Evolutionary conservation across 2,329 filamentous ascomycete species (phyloP).

Genomic region (Alternaria gaisen): DNA sequence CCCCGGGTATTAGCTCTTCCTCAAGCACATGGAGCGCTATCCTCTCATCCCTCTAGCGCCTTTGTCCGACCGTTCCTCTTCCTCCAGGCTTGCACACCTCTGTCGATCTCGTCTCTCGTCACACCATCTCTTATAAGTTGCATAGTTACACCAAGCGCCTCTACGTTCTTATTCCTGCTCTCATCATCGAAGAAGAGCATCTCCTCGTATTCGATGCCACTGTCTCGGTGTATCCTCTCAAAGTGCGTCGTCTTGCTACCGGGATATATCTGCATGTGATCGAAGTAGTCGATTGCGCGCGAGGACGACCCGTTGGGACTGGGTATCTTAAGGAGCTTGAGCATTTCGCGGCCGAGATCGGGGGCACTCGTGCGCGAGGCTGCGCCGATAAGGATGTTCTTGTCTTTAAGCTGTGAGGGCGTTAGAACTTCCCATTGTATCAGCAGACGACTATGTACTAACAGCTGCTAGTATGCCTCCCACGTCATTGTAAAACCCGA

Average conservation of each 20-base stretch:
- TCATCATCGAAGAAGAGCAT: conserved; percentile 99
- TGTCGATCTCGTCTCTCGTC: conserved; percentile 77
- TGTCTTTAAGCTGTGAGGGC: conserved; percentile 49
- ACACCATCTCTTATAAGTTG: conserved; percentile 82
- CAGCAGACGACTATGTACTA: background rate
- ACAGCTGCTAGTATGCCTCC: conserved; percentile 52
- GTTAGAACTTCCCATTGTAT: background rate
- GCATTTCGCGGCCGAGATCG: conserved; percentile 79
- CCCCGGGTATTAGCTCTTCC: background rate
- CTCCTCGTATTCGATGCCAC: conserved; percentile 76
- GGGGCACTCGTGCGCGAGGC: conserved; percentile 85
- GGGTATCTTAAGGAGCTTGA: conserved; percentile 74
- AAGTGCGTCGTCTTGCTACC: conserved; percentile 89
- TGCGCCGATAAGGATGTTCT: conserved; percentile 69
- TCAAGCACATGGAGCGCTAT: background rate
- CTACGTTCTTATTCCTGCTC: conserved; percentile 82
- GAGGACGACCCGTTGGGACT: conserved; percentile 58
- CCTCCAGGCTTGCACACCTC: conserved; percentile 83
- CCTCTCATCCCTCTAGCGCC: background rate
- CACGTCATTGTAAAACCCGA: conserved; percentile 59
- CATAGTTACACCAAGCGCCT: conserved; percentile 83
- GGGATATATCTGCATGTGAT: conserved; percentile 71
- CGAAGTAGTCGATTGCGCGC: conserved; percentile 62
- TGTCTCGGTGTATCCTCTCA: conserved; percentile 73
- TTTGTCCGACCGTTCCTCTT: conserved; percentile 66